Base-by-base conservation (phyloP, 2,329 filamentous ascomycete species). In the Didymella keratinophila region DNA sequence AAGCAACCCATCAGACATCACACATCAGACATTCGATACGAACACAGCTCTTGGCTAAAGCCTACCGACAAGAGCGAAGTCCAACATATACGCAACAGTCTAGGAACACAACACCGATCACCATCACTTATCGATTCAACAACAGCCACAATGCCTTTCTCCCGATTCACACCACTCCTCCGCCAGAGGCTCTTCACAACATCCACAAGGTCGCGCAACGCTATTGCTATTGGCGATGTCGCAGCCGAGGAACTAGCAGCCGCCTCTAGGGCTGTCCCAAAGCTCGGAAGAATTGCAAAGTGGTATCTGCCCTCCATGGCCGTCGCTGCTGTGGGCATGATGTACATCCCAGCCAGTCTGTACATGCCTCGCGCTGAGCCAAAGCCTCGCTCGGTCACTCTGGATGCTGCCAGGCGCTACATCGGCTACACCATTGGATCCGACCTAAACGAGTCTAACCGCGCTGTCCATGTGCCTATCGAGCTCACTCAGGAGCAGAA, bases 271-370 rank as follows among this genome's bases (percentile, higher is more conserved):
- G 62, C 67, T 27, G 64, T 71, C n/a, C 71, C 71, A 27, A 70
- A 68, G 51, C 69, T 75, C 42, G 73, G 73, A 59, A 67, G 62
- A 20, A 66, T 76, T 56, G 71, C 67, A 57, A 62, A 58, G 69
- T 75, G 73, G 73, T 76, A 66, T 28, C 68, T 76, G 10, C 73
- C 73, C 30, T 68, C 72, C 43, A 76, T 76, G 73, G 72, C 71
- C 23, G 60, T 68, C 36, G 65, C 74, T 44, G 71, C 73, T 59
- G 52, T 71, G 28, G 70, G 71, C 61, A 74, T 71, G 67, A 64
- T 67, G 58, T 71, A 66, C 47, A 58, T 73, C 27, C 70, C 71
- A 25, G 60, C 66, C 27, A 62, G 59, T 50, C 41, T 68, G 25
- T 66, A 64, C 55, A 4, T 55, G 41, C 48, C 64, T 50, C 43